Conservation (phyloP, 2,329 filamentous ascomycete species). For the Trichophyton schoenleinii region DNA sequence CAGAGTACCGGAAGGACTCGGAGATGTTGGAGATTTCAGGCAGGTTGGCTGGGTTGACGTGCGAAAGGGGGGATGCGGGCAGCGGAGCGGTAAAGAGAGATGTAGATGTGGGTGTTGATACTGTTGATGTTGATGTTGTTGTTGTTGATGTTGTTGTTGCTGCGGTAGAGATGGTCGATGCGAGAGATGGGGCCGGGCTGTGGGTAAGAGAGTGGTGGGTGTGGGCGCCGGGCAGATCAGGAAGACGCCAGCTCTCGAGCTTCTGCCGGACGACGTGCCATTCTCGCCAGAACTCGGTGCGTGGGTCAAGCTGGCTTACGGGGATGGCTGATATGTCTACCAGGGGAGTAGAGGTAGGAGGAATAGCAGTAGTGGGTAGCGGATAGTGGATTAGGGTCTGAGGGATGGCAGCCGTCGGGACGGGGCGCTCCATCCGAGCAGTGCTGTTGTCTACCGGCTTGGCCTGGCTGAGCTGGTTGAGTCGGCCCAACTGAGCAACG, state of each 20-base stretch:
- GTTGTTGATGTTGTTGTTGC: neutral
- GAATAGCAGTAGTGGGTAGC: slow-evolving; percentile 9
- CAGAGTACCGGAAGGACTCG: slow-evolving; percentile 80
- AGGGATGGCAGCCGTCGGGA: slow-evolving; percentile 22
- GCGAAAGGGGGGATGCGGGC: slow-evolving; percentile 16
- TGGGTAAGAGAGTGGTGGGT: neutral
- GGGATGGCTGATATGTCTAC: neutral
- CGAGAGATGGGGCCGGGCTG: neutral
- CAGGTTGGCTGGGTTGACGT: slow-evolving; percentile 47
- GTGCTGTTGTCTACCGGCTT: slow-evolving; percentile 27
- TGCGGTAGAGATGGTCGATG: slow-evolving; percentile 9
- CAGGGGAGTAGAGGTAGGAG: slow-evolving; percentile 19
- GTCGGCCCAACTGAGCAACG: slow-evolving; percentile 66
- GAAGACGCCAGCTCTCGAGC: slow-evolving; percentile 69
- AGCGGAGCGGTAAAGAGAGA: slow-evolving; percentile 19
- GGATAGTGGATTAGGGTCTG: slow-evolving; percentile 23
- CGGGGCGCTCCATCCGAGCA: slow-evolving; percentile 15
- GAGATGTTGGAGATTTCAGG: slow-evolving; percentile 70
- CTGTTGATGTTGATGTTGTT: neutral
- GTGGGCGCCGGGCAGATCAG: neutral
- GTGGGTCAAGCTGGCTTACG: slow-evolving; percentile 38
- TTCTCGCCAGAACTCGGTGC: slow-evolving; percentile 53
- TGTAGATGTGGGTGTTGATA: neutral
- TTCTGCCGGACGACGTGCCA: slow-evolving; percentile 69
- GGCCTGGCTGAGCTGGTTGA: slow-evolving; percentile 71